Conservation (phyloP, 2,329 filamentous ascomycete species). For the Colletotrichum karsti region DNA sequence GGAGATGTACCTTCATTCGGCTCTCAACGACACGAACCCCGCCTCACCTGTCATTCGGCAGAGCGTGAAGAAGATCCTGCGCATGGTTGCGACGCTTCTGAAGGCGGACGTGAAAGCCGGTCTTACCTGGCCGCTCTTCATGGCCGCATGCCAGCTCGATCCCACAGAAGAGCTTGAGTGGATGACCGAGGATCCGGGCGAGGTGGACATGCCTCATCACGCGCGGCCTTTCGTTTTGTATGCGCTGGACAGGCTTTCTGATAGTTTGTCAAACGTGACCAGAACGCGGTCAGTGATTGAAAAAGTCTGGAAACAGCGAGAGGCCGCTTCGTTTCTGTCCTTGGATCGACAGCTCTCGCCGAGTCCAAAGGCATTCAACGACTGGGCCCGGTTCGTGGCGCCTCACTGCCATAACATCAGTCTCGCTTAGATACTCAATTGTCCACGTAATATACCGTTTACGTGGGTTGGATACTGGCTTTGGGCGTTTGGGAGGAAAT, state of each 20-base stretch:
- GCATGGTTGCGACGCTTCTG: slow-evolving; percentile 41
- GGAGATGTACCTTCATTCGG: slow-evolving; percentile 50
- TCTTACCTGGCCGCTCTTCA: slow-evolving; percentile 51
- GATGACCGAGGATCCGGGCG: slow-evolving; percentile 27
- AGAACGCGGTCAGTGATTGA: slow-evolving; percentile 51
- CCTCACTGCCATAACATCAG: slow-evolving; percentile 51
- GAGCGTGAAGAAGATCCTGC: slow-evolving; percentile 42
- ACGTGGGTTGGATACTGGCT: neutral
- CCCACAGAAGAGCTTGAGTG: slow-evolving; percentile 43
- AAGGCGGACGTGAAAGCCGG: slow-evolving; percentile 40
- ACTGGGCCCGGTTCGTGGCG: slow-evolving; percentile 51
- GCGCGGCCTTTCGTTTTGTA: slow-evolving; percentile 47
- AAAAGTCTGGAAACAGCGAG: slow-evolving; percentile 51
- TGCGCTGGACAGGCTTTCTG: slow-evolving; percentile 44
- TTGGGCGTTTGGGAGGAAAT: neutral
- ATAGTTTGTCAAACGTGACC: slow-evolving; percentile 48
- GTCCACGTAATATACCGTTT: no score
- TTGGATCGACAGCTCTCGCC: slow-evolving; percentile 22
- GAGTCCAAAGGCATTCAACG: slow-evolving; percentile 38
- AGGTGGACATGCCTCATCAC: slow-evolving; percentile 30
- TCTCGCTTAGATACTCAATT: slow-evolving; percentile 43
- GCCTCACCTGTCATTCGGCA: slow-evolving; percentile 36
- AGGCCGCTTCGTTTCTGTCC: slow-evolving; percentile 30
- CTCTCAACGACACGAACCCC: slow-evolving; percentile 47
- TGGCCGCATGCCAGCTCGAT: slow-evolving; percentile 50